phyloP scores from a whole-genome alignment of 305 asterid species.

The Striga hermonthica region DNA sequence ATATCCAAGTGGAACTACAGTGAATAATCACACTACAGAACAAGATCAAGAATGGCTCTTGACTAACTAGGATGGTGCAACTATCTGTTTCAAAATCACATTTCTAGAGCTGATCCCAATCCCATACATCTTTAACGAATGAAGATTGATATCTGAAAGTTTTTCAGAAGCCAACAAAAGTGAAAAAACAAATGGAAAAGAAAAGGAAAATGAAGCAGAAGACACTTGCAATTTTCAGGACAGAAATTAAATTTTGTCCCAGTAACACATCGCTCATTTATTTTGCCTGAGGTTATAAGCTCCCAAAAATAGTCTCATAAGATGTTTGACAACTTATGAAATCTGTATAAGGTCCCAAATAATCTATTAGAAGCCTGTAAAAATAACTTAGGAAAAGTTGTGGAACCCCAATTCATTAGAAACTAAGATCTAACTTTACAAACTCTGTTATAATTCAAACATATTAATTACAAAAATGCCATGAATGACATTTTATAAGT shows the following conservation, averaged over 20 bases:
- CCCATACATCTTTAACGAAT: conserved; percentile 13
- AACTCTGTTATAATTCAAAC: not conserved
- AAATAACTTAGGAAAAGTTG: not conserved
- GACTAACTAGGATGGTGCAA: conserved; percentile 21
- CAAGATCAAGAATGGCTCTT: conserved; percentile 5
- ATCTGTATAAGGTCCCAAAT: not conserved
- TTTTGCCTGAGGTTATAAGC: not conserved
- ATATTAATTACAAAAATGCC: not conserved
- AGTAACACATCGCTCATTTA: conserved; percentile 9
- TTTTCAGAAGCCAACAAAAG: not conserved
- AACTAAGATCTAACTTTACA: not conserved
- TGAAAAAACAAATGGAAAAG: not conserved
- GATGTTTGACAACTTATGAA: not conserved
- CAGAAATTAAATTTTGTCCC: conserved; percentile 7
- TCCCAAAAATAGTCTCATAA: not conserved
- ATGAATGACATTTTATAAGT: not conserved
- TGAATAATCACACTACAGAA: not conserved
- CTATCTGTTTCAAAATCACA: conserved; percentile 17
- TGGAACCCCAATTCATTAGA: not conserved
- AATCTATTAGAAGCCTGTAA: not conserved
- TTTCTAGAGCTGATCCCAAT: not conserved
- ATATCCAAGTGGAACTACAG: conserved; percentile 15
- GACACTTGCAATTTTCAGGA: conserved; percentile 19
- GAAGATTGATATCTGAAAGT: conserved; percentile 3
- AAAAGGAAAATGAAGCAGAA: not conserved